Percentiles rank a stretch among this genome's conserved stretches.
Conservation (phyloP, 371 early-diverging fungal species). For the Phascolomyces articulosus region DNA sequence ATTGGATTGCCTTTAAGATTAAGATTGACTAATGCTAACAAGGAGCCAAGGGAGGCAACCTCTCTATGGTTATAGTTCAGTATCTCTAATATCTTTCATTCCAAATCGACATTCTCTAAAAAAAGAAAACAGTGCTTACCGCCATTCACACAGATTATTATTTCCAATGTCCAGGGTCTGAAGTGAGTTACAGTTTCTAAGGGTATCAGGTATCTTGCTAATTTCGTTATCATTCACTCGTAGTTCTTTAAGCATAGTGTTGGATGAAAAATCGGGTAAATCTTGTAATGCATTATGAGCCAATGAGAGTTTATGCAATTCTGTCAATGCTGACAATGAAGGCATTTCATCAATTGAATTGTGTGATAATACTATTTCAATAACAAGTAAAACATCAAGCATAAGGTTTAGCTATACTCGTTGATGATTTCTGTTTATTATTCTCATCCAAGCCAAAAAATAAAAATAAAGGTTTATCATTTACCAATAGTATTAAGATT, state of each 20-base stretch:
- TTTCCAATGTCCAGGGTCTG: conserved; percentile 79
- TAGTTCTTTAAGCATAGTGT: conserved; percentile 69
- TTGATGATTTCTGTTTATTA: too few relatives aligned
- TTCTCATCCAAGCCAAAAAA: background rate
- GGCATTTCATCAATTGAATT: conserved; percentile 71
- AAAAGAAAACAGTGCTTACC: conserved; percentile 21
- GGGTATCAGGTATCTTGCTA: conserved; percentile 60
- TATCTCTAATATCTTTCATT: too few relatives aligned
- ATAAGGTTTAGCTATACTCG: background rate
- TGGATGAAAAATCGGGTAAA: conserved; percentile 69
- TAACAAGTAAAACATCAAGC: too few relatives aligned
- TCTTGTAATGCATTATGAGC: conserved; percentile 72
- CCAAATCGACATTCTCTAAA: too few relatives aligned
- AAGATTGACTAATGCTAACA: conserved; percentile 67
- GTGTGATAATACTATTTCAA: conserved; percentile 70
- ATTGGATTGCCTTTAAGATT: conserved; percentile 85
- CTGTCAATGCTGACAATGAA: conserved; percentile 52
- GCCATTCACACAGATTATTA: conserved; percentile 68
- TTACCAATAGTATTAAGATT: conserved; percentile 49
- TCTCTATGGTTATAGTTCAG: conserved; percentile 31
- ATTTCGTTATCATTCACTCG: conserved; percentile 82
- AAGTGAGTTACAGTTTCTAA: conserved; percentile 57
- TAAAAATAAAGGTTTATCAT: background rate
- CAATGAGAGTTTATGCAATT: conserved; percentile 76
- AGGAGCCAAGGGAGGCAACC: conserved; percentile 63